Evolutionary conservation across 441 rosid species (phyloP).

Genomic region (Syzygium syzygioides): DNA sequence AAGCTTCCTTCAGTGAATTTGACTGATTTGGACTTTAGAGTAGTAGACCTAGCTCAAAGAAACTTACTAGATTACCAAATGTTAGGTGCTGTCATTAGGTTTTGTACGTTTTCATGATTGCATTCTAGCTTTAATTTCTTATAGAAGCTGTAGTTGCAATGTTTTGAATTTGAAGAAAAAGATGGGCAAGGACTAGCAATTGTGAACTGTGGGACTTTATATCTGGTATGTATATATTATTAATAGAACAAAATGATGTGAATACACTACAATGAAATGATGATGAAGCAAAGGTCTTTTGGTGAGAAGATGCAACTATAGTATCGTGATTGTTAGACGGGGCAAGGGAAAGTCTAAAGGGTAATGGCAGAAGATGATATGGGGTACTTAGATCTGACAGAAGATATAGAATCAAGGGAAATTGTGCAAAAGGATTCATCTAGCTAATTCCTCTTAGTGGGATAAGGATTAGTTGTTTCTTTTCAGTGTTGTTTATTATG

Average conservation of each 20-base stretch:
- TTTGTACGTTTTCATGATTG: background rate
- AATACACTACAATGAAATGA: background rate
- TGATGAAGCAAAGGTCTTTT: background rate
- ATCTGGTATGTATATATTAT: background rate
- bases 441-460: background rate
- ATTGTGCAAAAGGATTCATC: background rate
- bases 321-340: background rate
- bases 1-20: background rate
- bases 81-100: background rate
- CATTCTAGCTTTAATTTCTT: background rate
- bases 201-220: background rate
- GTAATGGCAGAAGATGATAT: background rate
- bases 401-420: background rate
- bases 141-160: background rate
- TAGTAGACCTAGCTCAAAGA: background rate
- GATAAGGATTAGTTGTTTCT: background rate
- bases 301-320: background rate
- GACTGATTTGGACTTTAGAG: background rate
- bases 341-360: background rate
- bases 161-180: background rate
- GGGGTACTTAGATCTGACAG: background rate
- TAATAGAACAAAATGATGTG: background rate
- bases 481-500: background rate
- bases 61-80: background rate
- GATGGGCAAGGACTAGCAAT: background rate